Conservation (phyloP, 2,329 filamentous ascomycete species). For the Raffaelea arxii region DNA sequence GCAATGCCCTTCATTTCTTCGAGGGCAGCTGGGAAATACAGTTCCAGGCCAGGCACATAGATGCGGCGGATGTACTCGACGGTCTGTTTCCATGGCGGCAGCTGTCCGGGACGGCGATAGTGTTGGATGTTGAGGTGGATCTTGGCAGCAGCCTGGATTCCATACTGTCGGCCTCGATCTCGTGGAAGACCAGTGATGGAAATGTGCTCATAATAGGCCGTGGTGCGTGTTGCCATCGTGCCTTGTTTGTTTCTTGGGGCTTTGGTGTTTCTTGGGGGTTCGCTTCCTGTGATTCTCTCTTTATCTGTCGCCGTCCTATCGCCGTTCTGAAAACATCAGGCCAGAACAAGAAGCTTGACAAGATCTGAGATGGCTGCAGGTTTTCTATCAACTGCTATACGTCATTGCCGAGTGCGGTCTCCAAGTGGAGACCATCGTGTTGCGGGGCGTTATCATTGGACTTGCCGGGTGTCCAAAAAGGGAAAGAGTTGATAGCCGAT, state of each 20-base stretch:
- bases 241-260: no score
- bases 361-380: no score
- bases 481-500: background rate
- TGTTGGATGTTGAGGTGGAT: constrained; percentile 14
- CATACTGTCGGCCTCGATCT: constrained; percentile 15
- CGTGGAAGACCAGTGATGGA: constrained; percentile 14
- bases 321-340: no score
- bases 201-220: constrained; percentile 14
- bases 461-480: background rate
- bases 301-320: no score
- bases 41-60: constrained; percentile 15
- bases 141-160: constrained; percentile 13
- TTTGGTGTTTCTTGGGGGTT: no score
- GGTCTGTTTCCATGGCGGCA: constrained; percentile 9
- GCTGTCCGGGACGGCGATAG: constrained; percentile 14
- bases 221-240: background rate
- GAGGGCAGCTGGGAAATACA: constrained; percentile 10
- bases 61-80: constrained; percentile 12
- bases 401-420: no score
- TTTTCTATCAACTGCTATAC: no score
- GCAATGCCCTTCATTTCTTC: constrained; percentile 14
- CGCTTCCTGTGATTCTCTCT: no score
- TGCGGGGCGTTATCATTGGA: no score
- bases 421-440: no score
- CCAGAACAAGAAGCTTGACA: no score